Percentiles rank a stretch among this genome's conserved stretches.
Evolutionary conservation across 2,329 filamentous ascomycete species (phyloP).

Genomic region (Diaporthe sp.): DNA sequence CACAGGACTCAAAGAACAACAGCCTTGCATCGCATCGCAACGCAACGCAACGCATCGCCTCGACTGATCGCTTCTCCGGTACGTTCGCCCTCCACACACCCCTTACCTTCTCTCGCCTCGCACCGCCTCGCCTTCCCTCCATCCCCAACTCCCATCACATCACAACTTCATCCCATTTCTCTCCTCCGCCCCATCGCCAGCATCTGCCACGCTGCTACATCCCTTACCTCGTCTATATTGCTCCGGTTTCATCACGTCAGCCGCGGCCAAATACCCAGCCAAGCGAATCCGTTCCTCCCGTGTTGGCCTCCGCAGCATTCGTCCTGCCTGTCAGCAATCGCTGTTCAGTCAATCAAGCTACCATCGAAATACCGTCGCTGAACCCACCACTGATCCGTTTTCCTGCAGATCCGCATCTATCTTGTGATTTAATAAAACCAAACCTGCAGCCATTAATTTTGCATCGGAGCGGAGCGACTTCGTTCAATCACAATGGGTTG

Average conservation of each 20-base stretch:
- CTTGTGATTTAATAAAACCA: neutral
- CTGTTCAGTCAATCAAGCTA: conserved; percentile 3
- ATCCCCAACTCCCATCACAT: neutral
- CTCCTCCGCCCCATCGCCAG: neutral
- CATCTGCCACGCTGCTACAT: conserved; percentile 20
- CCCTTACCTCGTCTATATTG: conserved; percentile 12
- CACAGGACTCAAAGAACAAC: conserved; percentile 16
- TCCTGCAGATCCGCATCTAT: neutral
- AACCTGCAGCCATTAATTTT: neutral
- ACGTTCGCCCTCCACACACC: conserved; percentile 2
- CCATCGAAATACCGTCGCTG: neutral
- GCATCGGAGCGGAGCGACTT: conserved; percentile 38
- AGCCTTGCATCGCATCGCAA: conserved; percentile 14
- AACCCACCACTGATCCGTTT: neutral
- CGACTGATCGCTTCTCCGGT: conserved; percentile 34
- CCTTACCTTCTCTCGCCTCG: neutral
- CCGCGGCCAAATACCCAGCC: neutral
- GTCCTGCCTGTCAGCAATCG: neutral
- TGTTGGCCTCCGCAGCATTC: neutral
- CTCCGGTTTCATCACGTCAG: conserved; percentile 30
- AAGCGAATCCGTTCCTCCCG: neutral
- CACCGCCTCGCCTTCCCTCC: neutral
- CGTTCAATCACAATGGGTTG: conserved; percentile 89
- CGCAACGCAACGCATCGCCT: conserved; percentile 21
- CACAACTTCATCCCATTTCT: conserved; percentile 3